Base-by-base conservation (phyloP, 2,329 filamentous ascomycete genomes). In the Alternaria arbusti region DNA sequence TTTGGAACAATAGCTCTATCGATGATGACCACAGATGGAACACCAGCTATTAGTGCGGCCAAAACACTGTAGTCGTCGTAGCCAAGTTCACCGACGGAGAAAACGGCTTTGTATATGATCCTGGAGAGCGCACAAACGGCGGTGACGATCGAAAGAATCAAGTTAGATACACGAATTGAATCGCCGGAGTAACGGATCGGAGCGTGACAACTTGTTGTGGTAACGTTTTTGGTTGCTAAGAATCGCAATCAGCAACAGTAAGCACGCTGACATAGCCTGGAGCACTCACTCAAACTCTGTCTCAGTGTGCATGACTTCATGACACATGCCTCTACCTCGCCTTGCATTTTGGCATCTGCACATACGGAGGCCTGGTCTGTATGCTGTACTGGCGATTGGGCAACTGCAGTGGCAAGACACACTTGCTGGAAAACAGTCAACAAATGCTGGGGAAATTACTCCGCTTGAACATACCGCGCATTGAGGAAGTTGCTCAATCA, bases 211-310 rank as follows among this genome's bases (percentile, higher is more conserved):
- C 74, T 68, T 17, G 79, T 78, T 13, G 70, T 57, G 0, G 82
- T 83, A 52, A 78, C 71, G 63, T 84, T 84, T 67, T 84, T 82
- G 5, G 80, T 81, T 13, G 74, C 80, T 82, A 15, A 32, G 43
- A 22, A 40, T 22, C 6, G 10, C 3, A 10, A 36, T 72, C 17
- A 70, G 61, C 23, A 23, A n/a, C 10, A 7, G 2, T 25, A 12
- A 5, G 36, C 30, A 17, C 17, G 1, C 4, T 40, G 4, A 3
- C 32, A 5, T 13, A 12, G 32, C 9, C 1, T 12, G 7, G 11
- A 25, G 11, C 8, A 63, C 68, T 52, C 59, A 72, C 70, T 59
- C 55, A 73, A 52, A 5, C 46, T 51, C 46, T 73, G 59, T 45
- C 54, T 67, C 4, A 73, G 22, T 10, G 70, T 71, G 36, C 70